Evolutionary conservation across 129 eudicot genomes (phyloP).

Genomic region (Saposhnikovia divaricata): DNA sequence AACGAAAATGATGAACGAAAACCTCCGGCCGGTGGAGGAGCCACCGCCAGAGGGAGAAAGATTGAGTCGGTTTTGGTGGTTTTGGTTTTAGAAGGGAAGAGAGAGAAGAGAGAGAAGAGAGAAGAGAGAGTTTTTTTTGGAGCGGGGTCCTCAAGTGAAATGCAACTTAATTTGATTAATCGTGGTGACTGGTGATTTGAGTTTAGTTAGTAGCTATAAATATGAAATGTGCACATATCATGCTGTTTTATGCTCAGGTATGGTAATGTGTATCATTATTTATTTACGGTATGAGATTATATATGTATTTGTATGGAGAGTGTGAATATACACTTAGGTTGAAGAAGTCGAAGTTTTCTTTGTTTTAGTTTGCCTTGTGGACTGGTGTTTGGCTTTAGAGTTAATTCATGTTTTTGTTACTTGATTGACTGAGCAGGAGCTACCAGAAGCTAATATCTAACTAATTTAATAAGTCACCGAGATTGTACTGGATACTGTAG

Average conservation of each 20-base stretch:
- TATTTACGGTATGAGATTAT: too few species aligned
- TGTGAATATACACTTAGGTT: neutral
- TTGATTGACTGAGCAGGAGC: neutral
- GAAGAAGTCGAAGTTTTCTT: neutral
- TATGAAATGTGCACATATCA: conserved; percentile 68
- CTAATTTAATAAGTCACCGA: neutral
- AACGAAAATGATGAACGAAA: too few species aligned
- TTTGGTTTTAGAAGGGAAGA: too few species aligned
- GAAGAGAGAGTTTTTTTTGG: too few species aligned
- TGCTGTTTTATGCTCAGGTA: conserved; percentile 76
- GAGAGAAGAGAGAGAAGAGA: too few species aligned
- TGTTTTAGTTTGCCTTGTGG: conserved; percentile 41
- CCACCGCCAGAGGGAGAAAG: too few species aligned
- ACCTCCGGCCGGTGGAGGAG: too few species aligned
- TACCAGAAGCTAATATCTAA: neutral
- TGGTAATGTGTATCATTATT: neutral
- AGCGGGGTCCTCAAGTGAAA: too few species aligned
- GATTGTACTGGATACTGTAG: neutral
- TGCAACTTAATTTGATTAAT: too few species aligned
- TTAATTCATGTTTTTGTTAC: neutral
- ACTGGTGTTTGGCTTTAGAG: conserved; percentile 19
- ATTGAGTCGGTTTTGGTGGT: too few species aligned
- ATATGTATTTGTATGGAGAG: too few species aligned
- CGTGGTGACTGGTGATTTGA: too few species aligned
- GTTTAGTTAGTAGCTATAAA: conserved; percentile 26